Evolutionary conservation across 1,284 basidiomycete species (phyloP), one percentile per base, ranked within the genome.

Genomic region (Trichosporon coremiiforme): DNA sequence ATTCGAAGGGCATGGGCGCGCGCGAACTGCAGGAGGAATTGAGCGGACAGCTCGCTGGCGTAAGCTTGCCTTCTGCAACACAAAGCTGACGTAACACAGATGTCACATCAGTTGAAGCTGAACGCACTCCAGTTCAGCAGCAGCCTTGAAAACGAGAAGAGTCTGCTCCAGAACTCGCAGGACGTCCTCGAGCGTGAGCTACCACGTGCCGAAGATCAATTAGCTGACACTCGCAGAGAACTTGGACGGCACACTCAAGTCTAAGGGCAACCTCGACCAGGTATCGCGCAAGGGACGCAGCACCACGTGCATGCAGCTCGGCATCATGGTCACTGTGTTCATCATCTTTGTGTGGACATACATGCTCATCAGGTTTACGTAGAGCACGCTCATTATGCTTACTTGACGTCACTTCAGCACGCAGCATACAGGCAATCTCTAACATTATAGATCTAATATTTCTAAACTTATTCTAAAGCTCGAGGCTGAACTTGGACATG

Each of bases 301-400:
- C 5, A 85, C 83, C 60, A 85, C 84, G 4, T 85, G 83, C 73
- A 72, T 85, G 73, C 82, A 80, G 5, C 66, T 85, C 1, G 79
- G 79, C 1, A 75, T 82, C 4, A 75, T 83, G 29, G 22, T 81
- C 2, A 69, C 80, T 1, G 84, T 85, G 7, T 71, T 82, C 38
- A 67, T 85, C 22, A 71, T 81, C 33, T 85, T 82, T 70, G 70
- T 83, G 15, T 85, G 84, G 84, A 85, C 83, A 9, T 83, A 83
- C 71, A 75, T 84, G 74, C 76, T 85, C 60, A 85, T 85, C 65
- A 78, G 82, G 10, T 81, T 85, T 69, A 83, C 82, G 2, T 84
- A 72, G 65, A 17, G 9, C 20, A 53, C 50, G 20, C 50, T 53
- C 50, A 13, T 53, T 53, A 22, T 7, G 50, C 50, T 25, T 53